Evolutionary conservation across 2,329 filamentous ascomycete species (phyloP).

Genomic region (Trichophyton mentagrophytes): DNA sequence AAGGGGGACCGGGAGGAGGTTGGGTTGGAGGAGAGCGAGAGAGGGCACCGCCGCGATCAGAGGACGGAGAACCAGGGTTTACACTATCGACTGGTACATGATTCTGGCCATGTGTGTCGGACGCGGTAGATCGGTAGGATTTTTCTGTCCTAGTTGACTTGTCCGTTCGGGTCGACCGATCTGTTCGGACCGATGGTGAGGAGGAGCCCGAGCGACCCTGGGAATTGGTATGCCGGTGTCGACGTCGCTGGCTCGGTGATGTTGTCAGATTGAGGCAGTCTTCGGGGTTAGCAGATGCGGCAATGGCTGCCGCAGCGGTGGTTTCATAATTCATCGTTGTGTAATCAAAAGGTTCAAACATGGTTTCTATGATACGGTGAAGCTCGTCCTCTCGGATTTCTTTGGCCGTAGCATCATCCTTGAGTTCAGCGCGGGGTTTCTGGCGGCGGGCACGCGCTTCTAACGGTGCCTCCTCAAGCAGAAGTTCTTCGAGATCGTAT

Average conservation of each 20-base stretch:
- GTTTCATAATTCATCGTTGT: slow-evolving; percentile 67
- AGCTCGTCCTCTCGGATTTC: slow-evolving; percentile 91
- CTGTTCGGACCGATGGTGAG: slow-evolving; percentile 21
- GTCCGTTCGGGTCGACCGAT: slow-evolving; percentile 19
- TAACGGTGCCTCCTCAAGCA: slow-evolving; percentile 86
- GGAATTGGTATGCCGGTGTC: slow-evolving; percentile 19
- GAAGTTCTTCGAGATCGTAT: slow-evolving; percentile 86
- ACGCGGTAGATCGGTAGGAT: slow-evolving; percentile 13
- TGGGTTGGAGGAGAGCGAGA: slow-evolving; percentile 17
- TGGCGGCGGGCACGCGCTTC: slow-evolving; percentile 86
- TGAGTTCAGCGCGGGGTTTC: slow-evolving; percentile 81
- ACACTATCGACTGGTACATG: background rate
- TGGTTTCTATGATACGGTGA: slow-evolving; percentile 83
- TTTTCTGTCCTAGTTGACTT: background rate
- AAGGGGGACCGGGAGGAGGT: slow-evolving; percentile 13
- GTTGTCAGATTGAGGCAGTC: slow-evolving; percentile 21
- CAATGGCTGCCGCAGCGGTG: slow-evolving; percentile 33
- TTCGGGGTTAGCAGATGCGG: slow-evolving; percentile 29
- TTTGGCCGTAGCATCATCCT: slow-evolving; percentile 87
- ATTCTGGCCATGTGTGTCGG: slow-evolving; percentile 15
- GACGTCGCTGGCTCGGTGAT: slow-evolving; percentile 19
- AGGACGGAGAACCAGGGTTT: slow-evolving; percentile 5
- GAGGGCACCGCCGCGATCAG: slow-evolving; percentile 1
- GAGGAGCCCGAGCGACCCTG: slow-evolving; percentile 23
- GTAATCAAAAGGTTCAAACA: slow-evolving; percentile 94